A percentile compares a stretch with the other conserved stretches of the same genome.
These are phyloP conservation scores for Penicillium canescens DNA, from an alignment of 495 filamentous ascomycete genomes.

Conservation along the genomic window DNA sequence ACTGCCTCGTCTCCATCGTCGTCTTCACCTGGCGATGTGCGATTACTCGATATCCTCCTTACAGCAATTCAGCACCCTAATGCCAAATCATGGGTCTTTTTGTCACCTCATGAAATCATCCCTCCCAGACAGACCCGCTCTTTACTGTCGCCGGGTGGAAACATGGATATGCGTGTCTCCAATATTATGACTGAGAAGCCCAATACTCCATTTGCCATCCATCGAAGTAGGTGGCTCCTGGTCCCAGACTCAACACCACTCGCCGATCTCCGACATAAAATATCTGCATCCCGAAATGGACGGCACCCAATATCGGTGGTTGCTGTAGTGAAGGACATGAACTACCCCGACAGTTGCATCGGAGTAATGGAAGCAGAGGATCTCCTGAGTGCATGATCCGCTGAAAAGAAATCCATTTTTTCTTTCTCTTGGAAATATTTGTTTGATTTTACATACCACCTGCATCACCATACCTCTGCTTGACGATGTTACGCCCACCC, in stretches of 20 bases:
- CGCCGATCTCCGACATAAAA: conserved; percentile 26
- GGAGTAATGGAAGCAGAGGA: conserved; percentile 41
- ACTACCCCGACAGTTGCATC: conserved; percentile 23
- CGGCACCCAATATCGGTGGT: conserved; percentile 26
- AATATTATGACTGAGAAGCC: conserved; percentile 17
- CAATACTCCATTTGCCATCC: conserved; percentile 22
- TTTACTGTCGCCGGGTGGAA: conserved; percentile 27
- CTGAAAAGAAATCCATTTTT: neutral
- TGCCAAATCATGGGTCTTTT: conserved; percentile 45
- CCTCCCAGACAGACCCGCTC: conserved; percentile 38
- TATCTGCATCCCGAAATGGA: conserved; percentile 19
- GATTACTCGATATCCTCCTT: conserved; percentile 44
- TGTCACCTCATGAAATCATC: conserved; percentile 36
- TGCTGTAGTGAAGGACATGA: conserved; percentile 32
- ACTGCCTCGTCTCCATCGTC: conserved; percentile 40
- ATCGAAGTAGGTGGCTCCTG: conserved; percentile 30
- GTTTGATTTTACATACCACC: conserved; percentile 8
- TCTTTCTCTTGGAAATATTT: conserved; percentile 8
- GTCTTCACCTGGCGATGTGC: conserved; percentile 22
- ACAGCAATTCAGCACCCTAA: conserved; percentile 46
- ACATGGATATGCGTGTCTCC: conserved; percentile 37
- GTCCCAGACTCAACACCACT: conserved; percentile 36
- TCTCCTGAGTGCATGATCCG: conserved; percentile 25
- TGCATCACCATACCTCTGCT: conserved; percentile 12
- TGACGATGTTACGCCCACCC: conserved; percentile 23